Conservation (phyloP, 805 yeast species). For the Saturnispora ahearnii region DNA sequence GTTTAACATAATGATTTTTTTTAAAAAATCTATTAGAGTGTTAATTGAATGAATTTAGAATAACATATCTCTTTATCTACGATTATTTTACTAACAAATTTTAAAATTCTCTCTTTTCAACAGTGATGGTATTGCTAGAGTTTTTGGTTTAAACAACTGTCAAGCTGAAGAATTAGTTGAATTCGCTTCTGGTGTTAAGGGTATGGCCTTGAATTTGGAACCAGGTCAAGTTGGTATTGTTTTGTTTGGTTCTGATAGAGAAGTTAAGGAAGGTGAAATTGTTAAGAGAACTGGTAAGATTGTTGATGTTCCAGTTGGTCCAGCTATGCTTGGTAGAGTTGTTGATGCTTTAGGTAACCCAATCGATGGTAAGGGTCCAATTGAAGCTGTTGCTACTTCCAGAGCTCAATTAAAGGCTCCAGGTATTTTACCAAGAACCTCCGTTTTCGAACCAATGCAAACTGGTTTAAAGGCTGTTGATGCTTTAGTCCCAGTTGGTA, state of each 20-base stretch:
- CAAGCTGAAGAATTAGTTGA: slow-evolving; percentile 99
- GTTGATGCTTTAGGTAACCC: slow-evolving; percentile 99
- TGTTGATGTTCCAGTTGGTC: slow-evolving; percentile 99
- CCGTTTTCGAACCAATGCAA: slow-evolving; percentile 99
- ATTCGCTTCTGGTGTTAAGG: slow-evolving; percentile 98
- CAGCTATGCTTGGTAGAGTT: slow-evolving; percentile 96
- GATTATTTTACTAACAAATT: slow-evolving; percentile 1
- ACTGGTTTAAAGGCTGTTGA: slow-evolving; percentile 99
- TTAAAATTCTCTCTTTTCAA: slow-evolving; percentile 10
- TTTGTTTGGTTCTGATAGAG: slow-evolving; percentile 97
- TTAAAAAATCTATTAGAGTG: background rate
- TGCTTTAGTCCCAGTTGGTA: slow-evolving; percentile 98
- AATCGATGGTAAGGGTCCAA: slow-evolving; percentile 99
- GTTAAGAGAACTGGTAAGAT: slow-evolving; percentile 99
- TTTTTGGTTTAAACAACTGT: slow-evolving; percentile 97
- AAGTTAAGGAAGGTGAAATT: slow-evolving; percentile 98
- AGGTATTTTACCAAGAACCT: slow-evolving; percentile 98
- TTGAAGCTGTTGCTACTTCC: slow-evolving; percentile 70
- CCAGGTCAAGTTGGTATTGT: slow-evolving; percentile 99
- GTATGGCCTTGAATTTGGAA: slow-evolving; percentile 99
- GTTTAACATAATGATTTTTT: too few relatives aligned
- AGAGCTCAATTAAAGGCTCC: slow-evolving; percentile 99
- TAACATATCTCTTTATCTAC: slow-evolving; percentile 2
- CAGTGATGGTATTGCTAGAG: slow-evolving; percentile 99
- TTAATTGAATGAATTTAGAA: background rate